Conservation (phyloP, 2,329 filamentous ascomycete species). For the Botrytis byssoidea region DNA sequence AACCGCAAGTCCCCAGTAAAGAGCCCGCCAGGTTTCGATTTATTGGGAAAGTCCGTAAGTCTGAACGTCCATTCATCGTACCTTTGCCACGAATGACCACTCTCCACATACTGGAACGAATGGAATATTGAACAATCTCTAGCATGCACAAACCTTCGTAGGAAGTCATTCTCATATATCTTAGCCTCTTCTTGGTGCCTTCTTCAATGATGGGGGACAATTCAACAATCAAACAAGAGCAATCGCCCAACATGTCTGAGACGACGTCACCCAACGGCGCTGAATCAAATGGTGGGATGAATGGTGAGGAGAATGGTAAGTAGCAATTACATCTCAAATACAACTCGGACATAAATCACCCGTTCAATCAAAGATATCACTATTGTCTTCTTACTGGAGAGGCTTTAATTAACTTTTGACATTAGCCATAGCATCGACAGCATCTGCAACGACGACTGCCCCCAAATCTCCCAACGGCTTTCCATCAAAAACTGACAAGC, state of each 20-base stretch:
- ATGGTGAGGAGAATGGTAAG: conserved; percentile 38
- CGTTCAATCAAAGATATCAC: not conserved
- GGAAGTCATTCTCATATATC: conserved; percentile 28
- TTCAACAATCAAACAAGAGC: conserved; percentile 31
- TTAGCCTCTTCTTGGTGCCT: conserved; percentile 22
- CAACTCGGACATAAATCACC: not conserved
- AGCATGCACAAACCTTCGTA: conserved; percentile 33
- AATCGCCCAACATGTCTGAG: conserved; percentile 36
- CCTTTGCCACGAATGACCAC: conserved; percentile 30
- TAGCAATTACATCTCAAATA: conserved; percentile 6
- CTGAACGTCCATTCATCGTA: conserved; percentile 23
- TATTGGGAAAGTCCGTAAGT: conserved; percentile 35
- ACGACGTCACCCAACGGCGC: conserved; percentile 35
- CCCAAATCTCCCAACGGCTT: conserved; percentile 42
- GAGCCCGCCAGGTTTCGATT: conserved; percentile 29
- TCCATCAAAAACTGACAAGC: conserved; percentile 95
- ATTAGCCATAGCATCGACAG: conserved; percentile 22
- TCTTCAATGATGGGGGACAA: conserved; percentile 33
- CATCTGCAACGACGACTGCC: conserved; percentile 20
- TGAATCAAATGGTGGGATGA: conserved; percentile 32
- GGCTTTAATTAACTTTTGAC: not conserved
- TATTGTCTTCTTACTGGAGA: not conserved
- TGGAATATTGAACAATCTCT: conserved; percentile 30
- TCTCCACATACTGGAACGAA: conserved; percentile 26
- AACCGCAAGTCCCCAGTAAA: conserved; percentile 33